Percentiles rank a stretch among this genome's conserved stretches.
These are phyloP conservation scores for Ustilago xerochloae DNA, from an alignment of 1,284 basidiomycete genomes.

Conservation along the genomic window DNA sequence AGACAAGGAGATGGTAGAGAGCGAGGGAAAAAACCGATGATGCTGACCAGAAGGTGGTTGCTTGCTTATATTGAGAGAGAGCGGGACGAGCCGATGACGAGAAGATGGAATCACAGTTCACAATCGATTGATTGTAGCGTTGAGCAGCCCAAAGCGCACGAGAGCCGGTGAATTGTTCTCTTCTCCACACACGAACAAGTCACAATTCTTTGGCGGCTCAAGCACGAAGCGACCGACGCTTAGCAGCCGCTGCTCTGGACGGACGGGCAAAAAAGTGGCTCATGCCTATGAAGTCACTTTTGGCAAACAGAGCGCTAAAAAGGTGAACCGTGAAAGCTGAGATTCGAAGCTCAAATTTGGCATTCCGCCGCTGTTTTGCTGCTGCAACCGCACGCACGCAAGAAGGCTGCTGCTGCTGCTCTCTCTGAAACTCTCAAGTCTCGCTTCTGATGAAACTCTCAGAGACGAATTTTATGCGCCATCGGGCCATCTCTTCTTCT, in stretches of 20 bases:
- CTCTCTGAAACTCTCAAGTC: too few species aligned
- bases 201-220: too few species aligned
- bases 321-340: slow-evolving; percentile 11
- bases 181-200: background rate
- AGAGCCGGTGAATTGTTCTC: too few species aligned
- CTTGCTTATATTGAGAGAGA: slow-evolving; percentile 18
- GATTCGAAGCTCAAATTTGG: background rate
- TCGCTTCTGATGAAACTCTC: background rate
- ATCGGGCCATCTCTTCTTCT: too few species aligned
- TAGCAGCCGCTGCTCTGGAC: background rate
- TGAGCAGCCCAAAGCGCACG: too few species aligned
- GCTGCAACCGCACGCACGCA: background rate
- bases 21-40: background rate
- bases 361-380: background rate
- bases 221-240: background rate
- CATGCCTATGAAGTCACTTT: slow-evolving; percentile 11
- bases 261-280: too few species aligned
- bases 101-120: too few species aligned
- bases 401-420: too few species aligned
- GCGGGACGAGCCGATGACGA: too few species aligned
- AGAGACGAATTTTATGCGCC: background rate
- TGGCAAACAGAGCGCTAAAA: background rate
- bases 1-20: background rate
- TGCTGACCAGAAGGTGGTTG: background rate
- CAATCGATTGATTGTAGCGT: too few species aligned